Evolutionary conservation across 768 basidiomycete genomes (phyloP).

Genomic region (Coprinellus micaceus): DNA sequence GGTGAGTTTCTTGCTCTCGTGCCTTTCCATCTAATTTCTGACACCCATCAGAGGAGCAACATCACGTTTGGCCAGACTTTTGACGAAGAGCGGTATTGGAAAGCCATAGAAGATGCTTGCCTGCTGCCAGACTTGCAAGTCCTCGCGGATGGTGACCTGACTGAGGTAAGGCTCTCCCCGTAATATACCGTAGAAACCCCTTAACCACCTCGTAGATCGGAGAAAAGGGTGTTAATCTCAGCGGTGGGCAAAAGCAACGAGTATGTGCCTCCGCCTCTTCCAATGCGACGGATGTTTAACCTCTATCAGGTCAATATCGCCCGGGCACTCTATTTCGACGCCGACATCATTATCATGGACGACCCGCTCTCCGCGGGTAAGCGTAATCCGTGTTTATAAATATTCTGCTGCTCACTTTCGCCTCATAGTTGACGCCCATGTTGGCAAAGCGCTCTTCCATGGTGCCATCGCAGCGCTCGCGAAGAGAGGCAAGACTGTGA

Average conservation of each 20-base stretch:
- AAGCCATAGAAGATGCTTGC: constrained; percentile 52
- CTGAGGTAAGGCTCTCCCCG: constrained; percentile 44
- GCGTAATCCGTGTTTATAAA: constrained; percentile 13
- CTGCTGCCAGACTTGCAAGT: constrained; percentile 62
- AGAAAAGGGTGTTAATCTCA: constrained; percentile 65
- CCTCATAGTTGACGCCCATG: constrained; percentile 68
- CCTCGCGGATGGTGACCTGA: constrained; percentile 67
- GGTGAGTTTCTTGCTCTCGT: constrained; percentile 31
- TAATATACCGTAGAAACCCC: background rate
- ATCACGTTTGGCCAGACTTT: constrained; percentile 63
- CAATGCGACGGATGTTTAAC: no score
- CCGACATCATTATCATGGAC: constrained; percentile 60
- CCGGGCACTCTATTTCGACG: constrained; percentile 61
- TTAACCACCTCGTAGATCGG: constrained; percentile 45
- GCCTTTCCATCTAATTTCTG: no score
- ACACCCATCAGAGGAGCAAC: constrained; percentile 71
- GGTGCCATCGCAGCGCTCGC: constrained; percentile 50
- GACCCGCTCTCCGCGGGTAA: constrained; percentile 63
- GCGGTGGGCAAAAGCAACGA: constrained; percentile 65
- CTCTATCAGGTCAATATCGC: constrained; percentile 58
- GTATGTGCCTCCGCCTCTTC: constrained; percentile 25
- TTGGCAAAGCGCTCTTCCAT: constrained; percentile 65
- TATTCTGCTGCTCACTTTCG: no score
- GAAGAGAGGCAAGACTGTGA: constrained; percentile 57
- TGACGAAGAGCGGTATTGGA: constrained; percentile 66